A percentile compares a stretch with the other conserved stretches of the same genome.
Evolutionary conservation across 2,329 filamentous ascomycete genomes (phyloP).

Genomic region (Metarhizium brunneum): DNA sequence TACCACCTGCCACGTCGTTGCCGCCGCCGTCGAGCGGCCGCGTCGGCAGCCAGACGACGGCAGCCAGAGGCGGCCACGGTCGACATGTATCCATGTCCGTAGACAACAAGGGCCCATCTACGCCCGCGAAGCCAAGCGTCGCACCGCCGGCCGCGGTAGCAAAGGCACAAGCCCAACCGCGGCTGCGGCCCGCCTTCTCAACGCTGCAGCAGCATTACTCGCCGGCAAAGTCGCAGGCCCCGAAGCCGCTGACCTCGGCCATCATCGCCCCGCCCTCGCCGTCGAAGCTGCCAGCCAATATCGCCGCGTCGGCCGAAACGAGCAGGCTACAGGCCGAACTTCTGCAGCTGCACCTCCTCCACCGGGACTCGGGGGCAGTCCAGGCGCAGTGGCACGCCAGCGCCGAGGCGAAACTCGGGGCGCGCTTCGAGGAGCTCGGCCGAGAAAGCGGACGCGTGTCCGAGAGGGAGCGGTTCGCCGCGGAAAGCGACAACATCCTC

Average conservation of each 20-base stretch:
- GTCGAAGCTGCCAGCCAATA: constrained; percentile 50
- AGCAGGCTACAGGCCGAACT: constrained; percentile 53
- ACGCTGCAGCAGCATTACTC: constrained; percentile 60
- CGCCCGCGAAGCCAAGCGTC: constrained; percentile 9
- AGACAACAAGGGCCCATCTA: constrained; percentile 6
- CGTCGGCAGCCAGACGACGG: not conserved
- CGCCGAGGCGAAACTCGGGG: constrained; percentile 38
- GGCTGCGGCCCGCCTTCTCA: constrained; percentile 47
- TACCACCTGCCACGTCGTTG: constrained; percentile 17
- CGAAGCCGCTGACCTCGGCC: constrained; percentile 51
- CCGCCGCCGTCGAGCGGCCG: constrained; percentile 19
- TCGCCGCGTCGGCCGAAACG: constrained; percentile 49
- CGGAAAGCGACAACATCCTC: constrained; percentile 40
- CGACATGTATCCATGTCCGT: constrained; percentile 8
- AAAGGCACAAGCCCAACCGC: constrained; percentile 17
- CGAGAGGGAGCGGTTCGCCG: constrained; percentile 29
- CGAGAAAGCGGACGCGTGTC: constrained; percentile 24
- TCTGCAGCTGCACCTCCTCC: constrained; percentile 55
- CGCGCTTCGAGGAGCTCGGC: constrained; percentile 33
- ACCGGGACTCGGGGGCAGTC: constrained; percentile 40
- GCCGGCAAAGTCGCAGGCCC: constrained; percentile 49
- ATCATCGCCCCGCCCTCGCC: constrained; percentile 52
- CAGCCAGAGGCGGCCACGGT: constrained; percentile 7
- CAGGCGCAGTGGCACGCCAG: constrained; percentile 45
- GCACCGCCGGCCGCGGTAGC: constrained; percentile 5